Conservation (phyloP, 1,139 yeast species). For the Saccharomyces hybrid region DNA sequence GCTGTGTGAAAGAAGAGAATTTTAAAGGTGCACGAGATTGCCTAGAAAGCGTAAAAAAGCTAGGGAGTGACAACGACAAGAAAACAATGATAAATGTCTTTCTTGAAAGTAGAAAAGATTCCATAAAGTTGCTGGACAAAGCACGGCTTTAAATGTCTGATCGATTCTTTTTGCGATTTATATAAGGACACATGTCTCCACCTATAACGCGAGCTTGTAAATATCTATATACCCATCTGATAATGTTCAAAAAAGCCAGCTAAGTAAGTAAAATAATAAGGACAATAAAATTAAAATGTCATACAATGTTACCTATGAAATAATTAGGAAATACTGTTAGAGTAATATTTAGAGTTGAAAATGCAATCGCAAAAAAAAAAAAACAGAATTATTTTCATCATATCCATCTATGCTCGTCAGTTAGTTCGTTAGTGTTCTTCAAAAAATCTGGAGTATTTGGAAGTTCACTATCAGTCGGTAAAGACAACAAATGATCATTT, state of each 20-base stretch:
- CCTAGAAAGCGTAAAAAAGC: conserved; percentile 4
- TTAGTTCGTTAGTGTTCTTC: conserved; percentile 12
- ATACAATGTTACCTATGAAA: neutral
- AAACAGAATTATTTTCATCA: conserved; percentile 2
- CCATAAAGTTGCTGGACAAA: neutral
- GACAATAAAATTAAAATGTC: neutral
- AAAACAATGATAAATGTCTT: neutral
- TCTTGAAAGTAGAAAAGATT: neutral
- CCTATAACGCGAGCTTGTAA: neutral
- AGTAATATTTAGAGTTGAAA: neutral
- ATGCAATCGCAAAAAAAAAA: neutral
- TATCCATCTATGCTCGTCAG: conserved; percentile 15
- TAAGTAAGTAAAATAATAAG: neutral
- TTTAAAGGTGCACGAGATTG: conserved; percentile 25
- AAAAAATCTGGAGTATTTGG: conserved; percentile 15
- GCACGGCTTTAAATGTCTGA: neutral
- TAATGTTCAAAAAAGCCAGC: neutral
- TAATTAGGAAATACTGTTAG: neutral
- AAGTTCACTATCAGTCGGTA: conserved; percentile 12
- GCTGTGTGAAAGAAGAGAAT: conserved; percentile 21
- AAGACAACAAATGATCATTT: conserved; percentile 7
- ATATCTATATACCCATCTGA: neutral
- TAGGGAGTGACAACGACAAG: neutral
- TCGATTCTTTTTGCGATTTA: neutral
- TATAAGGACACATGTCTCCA: neutral